Percentiles rank a stretch among this genome's conserved stretches.
Evolutionary conservation across 2,329 filamentous ascomycete species (phyloP).

Genomic region (Emydomyces testavorans): DNA sequence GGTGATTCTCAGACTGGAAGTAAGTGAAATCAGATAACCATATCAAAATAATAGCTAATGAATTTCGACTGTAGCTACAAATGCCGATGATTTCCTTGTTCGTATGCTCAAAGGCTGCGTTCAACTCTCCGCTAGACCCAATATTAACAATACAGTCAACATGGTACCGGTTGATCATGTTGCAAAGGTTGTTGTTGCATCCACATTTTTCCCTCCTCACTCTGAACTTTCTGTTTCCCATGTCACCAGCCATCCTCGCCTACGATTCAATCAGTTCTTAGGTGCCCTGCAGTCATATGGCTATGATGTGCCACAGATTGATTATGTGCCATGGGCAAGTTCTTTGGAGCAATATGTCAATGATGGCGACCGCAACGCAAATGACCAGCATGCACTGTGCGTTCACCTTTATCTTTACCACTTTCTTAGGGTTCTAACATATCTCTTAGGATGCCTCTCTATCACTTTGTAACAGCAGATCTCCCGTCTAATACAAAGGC

Average conservation of each 20-base stretch:
- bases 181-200: slow-evolving; percentile 63
- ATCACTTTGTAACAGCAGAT: slow-evolving; percentile 60
- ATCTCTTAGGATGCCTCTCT: slow-evolving; percentile 48
- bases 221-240: slow-evolving; percentile 54
- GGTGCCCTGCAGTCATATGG: slow-evolving; percentile 59
- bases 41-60: not conserved
- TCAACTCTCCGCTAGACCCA: slow-evolving; percentile 61
- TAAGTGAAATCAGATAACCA: slow-evolving; percentile 16
- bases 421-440: slow-evolving; percentile 4
- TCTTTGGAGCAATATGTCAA: slow-evolving; percentile 58
- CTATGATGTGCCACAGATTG: slow-evolving; percentile 54
- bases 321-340: slow-evolving; percentile 58
- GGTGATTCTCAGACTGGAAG: slow-evolving; percentile 57
- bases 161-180: slow-evolving; percentile 80
- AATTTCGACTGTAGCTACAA: slow-evolving; percentile 40
- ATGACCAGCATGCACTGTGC: slow-evolving; percentile 44
- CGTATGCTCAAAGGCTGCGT: slow-evolving; percentile 79
- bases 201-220: slow-evolving; percentile 53
- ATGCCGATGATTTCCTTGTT: slow-evolving; percentile 83
- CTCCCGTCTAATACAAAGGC: slow-evolving; percentile 59
- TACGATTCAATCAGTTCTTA: slow-evolving; percentile 70
- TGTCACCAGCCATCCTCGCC: slow-evolving; percentile 66
- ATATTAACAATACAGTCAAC: slow-evolving; percentile 79
- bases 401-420: slow-evolving; percentile 19
- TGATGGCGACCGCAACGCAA: slow-evolving; percentile 51